Percentiles rank a stretch among this genome's conserved stretches.
Evolutionary conservation across 352 stramenopile genomes (phyloP).

Genomic region (Elongisporangium undulatum): DNA sequence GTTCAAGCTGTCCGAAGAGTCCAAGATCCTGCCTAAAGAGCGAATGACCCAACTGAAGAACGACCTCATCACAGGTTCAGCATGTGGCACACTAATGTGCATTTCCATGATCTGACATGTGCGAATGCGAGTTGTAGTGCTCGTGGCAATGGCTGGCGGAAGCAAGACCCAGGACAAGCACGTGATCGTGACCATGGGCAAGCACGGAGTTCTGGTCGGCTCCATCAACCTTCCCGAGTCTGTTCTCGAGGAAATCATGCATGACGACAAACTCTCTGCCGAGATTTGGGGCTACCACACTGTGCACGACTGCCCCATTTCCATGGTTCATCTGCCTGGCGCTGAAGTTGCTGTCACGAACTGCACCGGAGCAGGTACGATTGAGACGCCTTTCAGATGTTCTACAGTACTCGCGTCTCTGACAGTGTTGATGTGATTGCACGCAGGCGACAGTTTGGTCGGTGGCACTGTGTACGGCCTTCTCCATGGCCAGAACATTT

Average conservation of each 20-base stretch:
- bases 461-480: constrained; percentile 76
- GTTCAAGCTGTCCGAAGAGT: constrained; percentile 50
- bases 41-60: constrained; percentile 59
- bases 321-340: constrained; percentile 65
- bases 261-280: constrained; percentile 26
- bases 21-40: constrained; percentile 31
- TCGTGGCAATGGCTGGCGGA: constrained; percentile 56
- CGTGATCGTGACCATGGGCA: constrained; percentile 76
- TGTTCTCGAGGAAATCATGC: constrained; percentile 20
- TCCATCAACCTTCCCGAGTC: constrained; percentile 50
- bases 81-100: not conserved
- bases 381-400: constrained; percentile 2
- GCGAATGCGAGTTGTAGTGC: constrained; percentile 17
- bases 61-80: constrained; percentile 54
- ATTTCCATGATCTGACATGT: not conserved
- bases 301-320: constrained; percentile 35
- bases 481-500: constrained; percentile 51
- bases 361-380: constrained; percentile 67
- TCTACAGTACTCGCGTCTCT: not conserved
- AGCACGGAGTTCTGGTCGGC: constrained; percentile 63
- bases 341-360: constrained; percentile 53
- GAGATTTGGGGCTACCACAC: constrained; percentile 57
- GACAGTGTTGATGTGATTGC: not conserved
- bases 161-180: constrained; percentile 49
- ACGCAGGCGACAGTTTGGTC: constrained; percentile 66